Base-by-base conservation (phyloP, 805 yeast genomes). In the Wickerhamomyces tratensis region DNA sequence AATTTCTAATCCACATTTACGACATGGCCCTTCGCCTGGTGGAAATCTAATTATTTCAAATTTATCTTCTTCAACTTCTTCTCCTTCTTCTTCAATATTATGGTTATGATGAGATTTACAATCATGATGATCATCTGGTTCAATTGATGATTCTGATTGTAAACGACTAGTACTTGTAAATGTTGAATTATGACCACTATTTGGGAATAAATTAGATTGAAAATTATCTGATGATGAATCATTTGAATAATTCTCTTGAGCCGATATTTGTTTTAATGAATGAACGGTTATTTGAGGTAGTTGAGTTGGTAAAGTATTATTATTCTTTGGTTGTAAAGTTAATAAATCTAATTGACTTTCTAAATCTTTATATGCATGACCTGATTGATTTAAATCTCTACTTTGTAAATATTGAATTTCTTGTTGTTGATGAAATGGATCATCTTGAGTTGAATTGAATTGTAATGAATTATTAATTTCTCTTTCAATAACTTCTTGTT, bases 21-120 rank as follows among this genome's bases (percentile, higher is more conserved):
- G 77, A 59, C 98, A 91, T 13, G 88, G 88, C 0, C 93, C 93
- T 46, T 74, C 64, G 0, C 91, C 93, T 0, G 88, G 74, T 5
- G 73, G 68, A 43, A 61, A 62, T 40, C 54, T 58, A 6, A 12
- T 13, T 11, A 11, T 12, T 31, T 13, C 11, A 6, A 31, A 5
- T 12, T 8, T 11, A 7, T 29, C 25, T 35, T n/a, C 25, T n/a
- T n/a, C n/a, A n/a, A n/a, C n/a, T 10, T 12, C 27, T 29, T 33
- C 14, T 14, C 35, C 34, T 15, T 30, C 33, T 33, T 43, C 39
- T n/a, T 29, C 30, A 15, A 25, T 14, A 33, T 11, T 25, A 35
- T 36, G 36, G 10, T n/a, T 6, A 26, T 30, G 30, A 27, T 27
- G 10, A 27, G 7, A 8, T 8, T 27, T 7, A 27, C 7, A 7